phyloP scores from a whole-genome alignment of 1,284 basidiomycete species.

The Peniophora sp. region DNA sequence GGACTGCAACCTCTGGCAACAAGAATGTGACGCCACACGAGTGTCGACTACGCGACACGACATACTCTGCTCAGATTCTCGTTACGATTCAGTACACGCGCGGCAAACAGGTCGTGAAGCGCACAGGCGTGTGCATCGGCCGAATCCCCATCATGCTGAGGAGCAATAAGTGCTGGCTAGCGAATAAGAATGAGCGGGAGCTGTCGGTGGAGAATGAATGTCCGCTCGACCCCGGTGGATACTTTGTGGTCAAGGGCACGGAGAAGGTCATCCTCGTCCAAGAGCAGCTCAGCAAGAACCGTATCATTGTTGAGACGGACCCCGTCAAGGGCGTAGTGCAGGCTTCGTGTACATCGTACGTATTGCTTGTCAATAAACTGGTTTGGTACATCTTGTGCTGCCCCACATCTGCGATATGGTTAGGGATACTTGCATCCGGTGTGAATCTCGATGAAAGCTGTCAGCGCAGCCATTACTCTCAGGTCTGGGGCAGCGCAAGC shows the following conservation, averaged over 20 bases:
- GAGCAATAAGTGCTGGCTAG: conserved; percentile 90
- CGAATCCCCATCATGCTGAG: conserved; percentile 95
- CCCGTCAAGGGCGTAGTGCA: conserved; percentile 87
- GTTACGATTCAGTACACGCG: conserved; percentile 96
- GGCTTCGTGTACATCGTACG: conserved; percentile 95
- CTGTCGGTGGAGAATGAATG: conserved; percentile 94
- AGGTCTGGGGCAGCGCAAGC: no score
- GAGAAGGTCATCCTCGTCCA: conserved; percentile 99
- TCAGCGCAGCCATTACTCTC: no score
- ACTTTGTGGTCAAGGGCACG: conserved; percentile 98
- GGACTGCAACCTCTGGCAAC: conserved; percentile 57
- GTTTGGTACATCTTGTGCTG: conserved; percentile 1
- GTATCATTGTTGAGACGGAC: conserved; percentile 97
- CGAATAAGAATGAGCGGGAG: conserved; percentile 70
- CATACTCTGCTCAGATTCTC: conserved; percentile 90
- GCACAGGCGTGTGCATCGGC: conserved; percentile 85
- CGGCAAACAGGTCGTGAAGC: conserved; percentile 83
- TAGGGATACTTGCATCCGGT: no score
- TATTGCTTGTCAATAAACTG: conserved; percentile 11
- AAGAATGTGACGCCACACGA: conserved; percentile 93
- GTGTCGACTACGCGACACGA: conserved; percentile 93
- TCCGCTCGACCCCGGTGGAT: conserved; percentile 96
- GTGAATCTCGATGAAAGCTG: no score
- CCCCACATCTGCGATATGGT: background rate
- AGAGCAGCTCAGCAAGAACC: conserved; percentile 98